phyloP scores from a whole-genome alignment of 106 monocot species.

The Posidonia australis region DNA sequence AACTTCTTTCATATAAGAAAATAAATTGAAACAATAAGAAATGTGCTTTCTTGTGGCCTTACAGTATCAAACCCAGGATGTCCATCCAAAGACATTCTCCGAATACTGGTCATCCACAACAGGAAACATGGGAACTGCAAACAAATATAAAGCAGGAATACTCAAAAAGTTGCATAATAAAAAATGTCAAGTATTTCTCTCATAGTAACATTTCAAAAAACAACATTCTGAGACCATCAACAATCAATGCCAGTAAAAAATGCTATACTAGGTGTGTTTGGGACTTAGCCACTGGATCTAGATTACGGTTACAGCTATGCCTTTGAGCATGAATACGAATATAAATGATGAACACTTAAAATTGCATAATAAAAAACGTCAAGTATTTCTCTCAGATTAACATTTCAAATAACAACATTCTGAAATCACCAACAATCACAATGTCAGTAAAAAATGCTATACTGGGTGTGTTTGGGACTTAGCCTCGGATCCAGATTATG shows the following conservation, averaged over 20 bases:
- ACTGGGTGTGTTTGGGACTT: too few species aligned
- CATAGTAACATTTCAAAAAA: background rate
- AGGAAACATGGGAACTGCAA: slow-evolving; percentile 85
- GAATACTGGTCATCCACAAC: slow-evolving; percentile 75
- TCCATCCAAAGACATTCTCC: slow-evolving; percentile 81
- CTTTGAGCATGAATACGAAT: slow-evolving; percentile 51
- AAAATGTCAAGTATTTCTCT: background rate
- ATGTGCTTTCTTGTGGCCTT: slow-evolving; percentile 12
- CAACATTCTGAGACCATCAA: background rate
- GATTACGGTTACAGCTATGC: too few species aligned
- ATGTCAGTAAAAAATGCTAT: too few species aligned
- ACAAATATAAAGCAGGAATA: slow-evolving; percentile 12
- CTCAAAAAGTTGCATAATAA: background rate
- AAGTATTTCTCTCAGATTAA: background rate
- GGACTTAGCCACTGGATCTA: too few species aligned
- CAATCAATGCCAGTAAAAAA: too few species aligned
- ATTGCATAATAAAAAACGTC: too few species aligned
- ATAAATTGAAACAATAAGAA: background rate
- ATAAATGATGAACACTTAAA: background rate
- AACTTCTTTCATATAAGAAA: too few species aligned
- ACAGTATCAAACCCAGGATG: slow-evolving; percentile 84
- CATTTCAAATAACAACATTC: background rate
- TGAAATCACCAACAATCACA: background rate
- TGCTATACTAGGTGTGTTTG: too few species aligned
- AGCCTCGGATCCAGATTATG: too few species aligned